These are phyloP conservation scores for Corchorus capsularis DNA, from an alignment of 345 rosid species.

Conservation along the genomic window DNA sequence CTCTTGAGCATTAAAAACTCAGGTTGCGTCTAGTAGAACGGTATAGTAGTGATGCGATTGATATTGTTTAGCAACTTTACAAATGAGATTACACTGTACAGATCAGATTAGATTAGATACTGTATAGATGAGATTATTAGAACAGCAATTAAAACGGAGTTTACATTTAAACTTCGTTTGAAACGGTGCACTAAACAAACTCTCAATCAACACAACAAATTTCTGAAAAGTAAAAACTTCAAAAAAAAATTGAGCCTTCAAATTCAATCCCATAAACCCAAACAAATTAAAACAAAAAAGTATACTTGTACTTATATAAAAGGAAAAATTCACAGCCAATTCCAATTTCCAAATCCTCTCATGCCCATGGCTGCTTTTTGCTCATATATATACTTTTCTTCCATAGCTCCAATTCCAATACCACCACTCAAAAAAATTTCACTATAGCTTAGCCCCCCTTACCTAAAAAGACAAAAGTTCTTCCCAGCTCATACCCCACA, in stretches of 20 bases:
- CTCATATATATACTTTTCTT: neutral
- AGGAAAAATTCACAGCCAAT: conserved; percentile 4
- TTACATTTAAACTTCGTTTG: too few relatives aligned
- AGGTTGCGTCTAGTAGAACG: too few relatives aligned
- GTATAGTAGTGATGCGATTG: too few relatives aligned
- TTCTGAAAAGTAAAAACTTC: neutral
- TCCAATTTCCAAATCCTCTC: conserved; percentile 10
- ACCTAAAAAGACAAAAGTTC: conserved; percentile 24
- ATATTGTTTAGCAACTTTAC: too few relatives aligned
- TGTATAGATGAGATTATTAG: too few relatives aligned
- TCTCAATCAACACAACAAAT: neutral
- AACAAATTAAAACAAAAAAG: neutral
- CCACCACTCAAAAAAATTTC: neutral
- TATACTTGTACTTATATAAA: neutral
- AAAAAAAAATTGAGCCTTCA: neutral
- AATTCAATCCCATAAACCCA: neutral
- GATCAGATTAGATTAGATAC: too few relatives aligned
- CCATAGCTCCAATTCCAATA: neutral
- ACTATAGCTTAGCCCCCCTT: neutral
- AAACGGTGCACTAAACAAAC: too few relatives aligned
- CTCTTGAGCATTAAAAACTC: neutral
- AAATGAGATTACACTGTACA: too few relatives aligned
- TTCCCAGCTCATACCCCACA: conserved; percentile 22
- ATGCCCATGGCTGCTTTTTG: neutral
- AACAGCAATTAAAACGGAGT: too few relatives aligned